These are phyloP conservation scores for Colletotrichum sp. DNA, from an alignment of 2,329 filamentous ascomycete genomes.

Conservation along the genomic window DNA sequence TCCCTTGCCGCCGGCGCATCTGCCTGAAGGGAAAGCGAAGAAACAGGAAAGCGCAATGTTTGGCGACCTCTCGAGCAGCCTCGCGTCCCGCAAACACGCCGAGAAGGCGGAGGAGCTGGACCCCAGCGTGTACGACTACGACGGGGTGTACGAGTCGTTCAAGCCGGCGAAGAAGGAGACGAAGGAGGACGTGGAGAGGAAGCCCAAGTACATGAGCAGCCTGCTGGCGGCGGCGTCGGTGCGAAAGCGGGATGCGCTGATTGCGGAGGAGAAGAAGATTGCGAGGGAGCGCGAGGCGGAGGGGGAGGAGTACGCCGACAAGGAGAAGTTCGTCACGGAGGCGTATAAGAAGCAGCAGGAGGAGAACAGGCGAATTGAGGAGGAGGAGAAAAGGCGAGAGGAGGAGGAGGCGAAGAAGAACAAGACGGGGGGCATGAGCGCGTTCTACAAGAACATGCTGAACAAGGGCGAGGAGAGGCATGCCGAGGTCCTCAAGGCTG, in stretches of 20 bases:
- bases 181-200: conserved; percentile 60
- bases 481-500: conserved; percentile 72
- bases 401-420: conserved; percentile 70
- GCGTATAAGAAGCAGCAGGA: conserved; percentile 84
- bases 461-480: conserved; percentile 74
- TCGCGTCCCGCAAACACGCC: conserved; percentile 67
- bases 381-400: conserved; percentile 71
- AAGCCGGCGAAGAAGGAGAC: conserved; percentile 66
- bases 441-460: conserved; percentile 78
- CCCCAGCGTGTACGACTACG: conserved; percentile 83
- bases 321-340: conserved; percentile 86
- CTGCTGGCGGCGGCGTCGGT: conserved; percentile 76
- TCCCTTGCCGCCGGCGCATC: conserved; percentile 35
- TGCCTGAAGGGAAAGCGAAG: conserved; percentile 49
- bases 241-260: conserved; percentile 77
- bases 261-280: conserved; percentile 82
- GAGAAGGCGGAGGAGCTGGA: conserved; percentile 72
- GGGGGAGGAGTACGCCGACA: conserved; percentile 80
- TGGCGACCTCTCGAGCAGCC: conserved; percentile 70
- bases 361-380: conserved; percentile 73
- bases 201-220: conserved; percentile 80
- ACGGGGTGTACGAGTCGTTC: conserved; percentile 79
- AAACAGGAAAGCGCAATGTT: conserved; percentile 52
- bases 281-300: conserved; percentile 80
- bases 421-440: conserved; percentile 73